Base-by-base conservation (phyloP, 768 basidiomycete genomes). In the Boletus pseudo-olivaceus region DNA sequence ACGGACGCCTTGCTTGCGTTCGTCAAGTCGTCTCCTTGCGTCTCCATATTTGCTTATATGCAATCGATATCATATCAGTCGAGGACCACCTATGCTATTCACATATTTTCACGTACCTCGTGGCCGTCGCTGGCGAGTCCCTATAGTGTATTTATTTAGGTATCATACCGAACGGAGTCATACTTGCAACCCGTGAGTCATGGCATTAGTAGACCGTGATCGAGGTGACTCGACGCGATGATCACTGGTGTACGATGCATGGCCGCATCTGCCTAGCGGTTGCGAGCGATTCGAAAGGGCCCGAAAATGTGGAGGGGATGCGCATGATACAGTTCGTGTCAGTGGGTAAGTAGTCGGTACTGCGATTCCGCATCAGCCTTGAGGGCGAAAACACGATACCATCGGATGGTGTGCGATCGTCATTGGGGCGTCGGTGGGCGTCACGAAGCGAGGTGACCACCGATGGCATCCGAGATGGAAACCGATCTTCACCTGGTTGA, bases 61-160 rank as follows among this genome's bases (percentile, higher is more conserved):
- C 53, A 19, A 45, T 34, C 40, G 40, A 58, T 58, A 62, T 62
- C 49, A 62, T 52, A 55, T 67, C 48, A 65, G 55, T 56, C 35
- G 20, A 56, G 55, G 54, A 56, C 45, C 19, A 48, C 15, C 27
- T 55, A 59, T 59, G 47, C 49, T 20, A 17, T 40, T 38, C 39
- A 26, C 38, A 14, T 49, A 20, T 39, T n/a, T 53, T 17, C 23
- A 55, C 65, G 30, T 60, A 67, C 63, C 55, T 61, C 53, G 14
- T 52, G 29, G 29, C 40, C 40, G 23, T 55, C 48, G 68, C 55
- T 53, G 56, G 66, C 55, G 51, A 52, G 51, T 56, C 48, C 29
- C 33, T 61, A 4, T 23, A 40, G 57, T 47, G 41, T 55, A 57
- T 59, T 47, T 62, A 52, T 52, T 5, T 15, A 46, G 30, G 23